Base-by-base conservation (phyloP, 2,329 filamentous ascomycete genomes). In the Cyclaneusma minus region DNA sequence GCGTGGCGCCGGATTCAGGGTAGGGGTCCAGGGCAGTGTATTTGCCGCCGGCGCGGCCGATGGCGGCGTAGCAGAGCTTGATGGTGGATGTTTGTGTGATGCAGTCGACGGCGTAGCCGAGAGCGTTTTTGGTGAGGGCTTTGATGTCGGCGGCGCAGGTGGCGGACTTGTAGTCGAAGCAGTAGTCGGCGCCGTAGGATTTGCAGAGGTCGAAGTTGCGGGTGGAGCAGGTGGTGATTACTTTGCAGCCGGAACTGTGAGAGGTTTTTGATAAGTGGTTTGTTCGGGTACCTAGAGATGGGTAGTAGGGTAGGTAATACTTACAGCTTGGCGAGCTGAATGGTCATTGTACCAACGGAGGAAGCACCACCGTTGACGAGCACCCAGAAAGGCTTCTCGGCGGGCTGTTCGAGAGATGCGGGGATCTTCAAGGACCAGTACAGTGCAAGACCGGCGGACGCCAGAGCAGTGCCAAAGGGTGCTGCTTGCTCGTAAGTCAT, bases 281-380 rank as follows among this genome's bases (percentile, higher is more conserved):
- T 45, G 4, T 31, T 26, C 1, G 42, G 41, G 7, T 43, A 47
- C 28, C 37, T n/a, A n/a, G n/a, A 42, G 1, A 43, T 47, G 6
- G 37, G 31, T n/a, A 40, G 25, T 11, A 32, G 24, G 12, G 25
- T 32, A 14, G 27, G 31, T 16, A 25, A 19, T 4, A 32, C 44
- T 32, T 25, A 50, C 41, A 44, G 31, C 18, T 43, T 50, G 10
- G 56, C 36, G 9, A 62, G 23, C 35, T 65, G 60, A 4, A 60
- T 50, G 0, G 54, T 57, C 27, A 51, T 39, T 1, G 52, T 55
- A 1, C 59, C 60, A 1, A 45, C 51, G 0, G 56, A 43, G 2
- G 56, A 58, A 17, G 43, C 46, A 2, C 58, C 62, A 2, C 60
- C 61, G 23, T 50, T 52, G 3, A 65, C 51, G 2, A 65, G 39